Evolutionary conservation across 305 asterid genomes (phyloP), one percentile per base, ranked within the genome.

Genomic region (Fraxinus nigra): DNA sequence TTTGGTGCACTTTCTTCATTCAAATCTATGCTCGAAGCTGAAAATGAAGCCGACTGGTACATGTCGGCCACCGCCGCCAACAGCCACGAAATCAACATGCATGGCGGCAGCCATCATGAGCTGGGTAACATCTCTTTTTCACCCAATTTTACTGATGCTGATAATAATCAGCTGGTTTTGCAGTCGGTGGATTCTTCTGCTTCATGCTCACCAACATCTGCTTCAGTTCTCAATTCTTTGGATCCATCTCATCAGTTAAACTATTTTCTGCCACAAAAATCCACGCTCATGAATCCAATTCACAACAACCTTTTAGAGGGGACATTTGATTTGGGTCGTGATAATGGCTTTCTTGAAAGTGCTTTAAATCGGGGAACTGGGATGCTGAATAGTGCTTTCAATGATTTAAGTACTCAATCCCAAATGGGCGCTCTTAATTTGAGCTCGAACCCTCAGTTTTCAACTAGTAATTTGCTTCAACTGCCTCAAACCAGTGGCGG

Each of bases 121-220:
- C 38, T 84, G 59, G 79, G 90, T 48, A 82, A 85, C 82, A 84
- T 93, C 83, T 82, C 93, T 0, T 93, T 91, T 82, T 83, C 97
- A 1, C 78, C 94, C 1, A 88, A 61, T 59, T 91, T 92, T 85
- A 59, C 86, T n/a, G 93, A 86, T 24, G 85, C 89, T 32, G 89
- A 83, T 46, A 86, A 51, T 84, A 80, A 80, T 30, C 91, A 87
- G 28, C 89, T 91, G 79, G 85, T 94, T 38, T 79, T 93, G 14
- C 92, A 86, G 6, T 79, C 86, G 0, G 88, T 90, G 38, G 97
- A 92, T 72, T 94, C 98, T 0, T 92, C 99, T 3, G 89, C 97
- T 0, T 92, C 98, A 5, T 92, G 97, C 76, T 93, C 99, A 1
- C 97, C 97, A 0, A 86, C 93, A 0, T 85, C 97, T 8, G 94